phyloP scores from a whole-genome alignment of 371 early-diverging fungal species.

The Mortierella sp. region DNA sequence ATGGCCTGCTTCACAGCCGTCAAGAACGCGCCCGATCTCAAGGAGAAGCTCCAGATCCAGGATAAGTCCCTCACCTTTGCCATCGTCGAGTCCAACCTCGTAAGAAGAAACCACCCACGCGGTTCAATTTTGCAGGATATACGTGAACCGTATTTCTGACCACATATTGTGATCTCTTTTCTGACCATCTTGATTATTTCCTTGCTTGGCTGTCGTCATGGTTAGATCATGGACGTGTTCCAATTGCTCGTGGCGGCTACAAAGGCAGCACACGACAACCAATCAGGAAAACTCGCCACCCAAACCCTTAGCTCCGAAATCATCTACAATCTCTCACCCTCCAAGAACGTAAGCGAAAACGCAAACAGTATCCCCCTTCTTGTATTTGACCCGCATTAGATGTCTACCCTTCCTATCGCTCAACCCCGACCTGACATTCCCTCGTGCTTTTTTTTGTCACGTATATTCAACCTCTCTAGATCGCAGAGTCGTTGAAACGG shows the following conservation, averaged over 20 bases:
- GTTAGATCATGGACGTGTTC: conserved; percentile 63
- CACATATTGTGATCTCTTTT: background rate
- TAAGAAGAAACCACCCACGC: conserved; percentile 30
- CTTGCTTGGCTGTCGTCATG: background rate
- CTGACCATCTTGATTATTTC: background rate
- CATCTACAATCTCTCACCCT: conserved; percentile 67
- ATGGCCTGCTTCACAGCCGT: conserved; percentile 67
- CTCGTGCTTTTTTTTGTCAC: conserved; percentile 11
- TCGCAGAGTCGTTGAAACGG: conserved; percentile 65
- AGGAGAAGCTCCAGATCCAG: conserved; percentile 62
- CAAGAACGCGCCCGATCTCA: conserved; percentile 64
- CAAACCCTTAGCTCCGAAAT: conserved; percentile 70
- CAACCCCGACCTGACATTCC: too few species aligned
- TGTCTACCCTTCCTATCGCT: background rate
- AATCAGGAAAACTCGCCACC: conserved; percentile 63
- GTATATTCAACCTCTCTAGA: conserved; percentile 38
- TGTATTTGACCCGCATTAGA: too few species aligned
- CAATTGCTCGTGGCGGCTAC: conserved; percentile 65
- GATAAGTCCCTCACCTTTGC: conserved; percentile 64
- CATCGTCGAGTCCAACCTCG: conserved; percentile 66
- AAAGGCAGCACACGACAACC: conserved; percentile 66
- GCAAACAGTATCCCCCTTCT: too few species aligned
- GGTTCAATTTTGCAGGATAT: background rate
- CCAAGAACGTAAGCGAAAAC: conserved; percentile 68
- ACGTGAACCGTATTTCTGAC: background rate